A percentile compares a stretch with the other conserved stretches of the same genome.
Evolutionary conservation across 129 eudicot species (phyloP).

Genomic region (Flaveria robusta): DNA sequence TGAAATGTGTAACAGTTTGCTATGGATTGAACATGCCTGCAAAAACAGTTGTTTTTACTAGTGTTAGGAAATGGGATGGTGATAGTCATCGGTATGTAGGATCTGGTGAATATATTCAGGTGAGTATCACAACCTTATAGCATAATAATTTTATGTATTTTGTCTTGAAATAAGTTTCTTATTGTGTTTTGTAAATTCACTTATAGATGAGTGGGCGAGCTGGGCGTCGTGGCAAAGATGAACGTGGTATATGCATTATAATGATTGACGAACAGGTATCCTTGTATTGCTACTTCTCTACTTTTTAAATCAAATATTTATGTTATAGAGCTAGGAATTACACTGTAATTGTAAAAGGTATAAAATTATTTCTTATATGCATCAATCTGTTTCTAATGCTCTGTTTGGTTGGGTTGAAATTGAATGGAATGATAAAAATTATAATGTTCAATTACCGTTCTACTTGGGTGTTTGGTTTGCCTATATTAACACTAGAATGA

Average conservation of each 20-base stretch:
- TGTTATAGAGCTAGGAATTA: background rate
- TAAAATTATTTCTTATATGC: background rate
- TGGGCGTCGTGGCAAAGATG: constrained; percentile 99
- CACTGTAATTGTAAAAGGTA: background rate
- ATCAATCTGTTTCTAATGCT: background rate
- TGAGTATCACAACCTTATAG: constrained; percentile 39
- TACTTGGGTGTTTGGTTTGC: background rate
- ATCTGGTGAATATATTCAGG: constrained; percentile 99
- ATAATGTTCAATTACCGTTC: background rate
- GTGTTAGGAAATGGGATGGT: constrained; percentile 97
- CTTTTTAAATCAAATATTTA: background rate
- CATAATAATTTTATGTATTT: background rate
- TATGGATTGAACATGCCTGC: constrained; percentile 99
- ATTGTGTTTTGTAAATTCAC: constrained; percentile 18
- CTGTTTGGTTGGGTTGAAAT: background rate
- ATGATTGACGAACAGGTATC: constrained; percentile 95
- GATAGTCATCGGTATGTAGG: constrained; percentile 96
- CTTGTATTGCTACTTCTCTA: background rate
- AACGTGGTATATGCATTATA: constrained; percentile 93
- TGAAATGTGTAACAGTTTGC: constrained; percentile 66
- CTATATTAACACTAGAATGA: background rate
- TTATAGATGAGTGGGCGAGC: constrained; percentile 99
- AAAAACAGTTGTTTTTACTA: constrained; percentile 92
- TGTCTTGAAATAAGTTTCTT: constrained; percentile 26
- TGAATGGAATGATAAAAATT: background rate